Conservation (phyloP, 257 asterid genomes). For the Solanum phureja region DNA sequence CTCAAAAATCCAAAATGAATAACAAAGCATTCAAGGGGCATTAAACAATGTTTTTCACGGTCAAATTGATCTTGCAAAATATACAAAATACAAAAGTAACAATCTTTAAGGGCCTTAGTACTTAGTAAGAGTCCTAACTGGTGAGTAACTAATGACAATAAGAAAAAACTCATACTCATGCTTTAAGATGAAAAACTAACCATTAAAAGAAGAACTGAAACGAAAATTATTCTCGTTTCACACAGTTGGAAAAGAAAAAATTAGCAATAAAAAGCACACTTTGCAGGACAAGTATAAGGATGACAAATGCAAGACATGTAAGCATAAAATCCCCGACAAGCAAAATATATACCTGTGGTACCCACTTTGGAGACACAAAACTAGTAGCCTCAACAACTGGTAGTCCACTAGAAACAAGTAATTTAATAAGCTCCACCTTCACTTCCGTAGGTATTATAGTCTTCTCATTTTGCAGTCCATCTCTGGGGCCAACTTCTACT, state of each 20-base stretch:
- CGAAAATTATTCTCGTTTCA: background rate
- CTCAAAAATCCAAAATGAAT: background rate
- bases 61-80: background rate
- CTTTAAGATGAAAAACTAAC: background rate
- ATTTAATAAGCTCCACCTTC: conserved; percentile 72
- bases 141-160: background rate
- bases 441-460: conserved; percentile 66
- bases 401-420: conserved; percentile 74
- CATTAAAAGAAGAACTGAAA: background rate
- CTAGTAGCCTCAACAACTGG: conserved; percentile 86
- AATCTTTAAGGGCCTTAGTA: background rate
- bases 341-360: conserved; percentile 57
- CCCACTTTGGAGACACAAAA: conserved; percentile 96
- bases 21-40: background rate
- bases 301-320: background rate
- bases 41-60: background rate
- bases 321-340: background rate
- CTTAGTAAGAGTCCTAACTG: background rate
- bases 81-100: background rate
- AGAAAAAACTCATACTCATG: background rate
- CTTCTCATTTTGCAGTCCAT: conserved; percentile 90
- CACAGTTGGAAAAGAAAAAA: background rate
- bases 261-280: background rate
- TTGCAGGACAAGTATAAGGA: background rate
- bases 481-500: conserved; percentile 96